phyloP scores from a whole-genome alignment of 495 filamentous ascomycete species.

The Aspergillus bertholletiae region DNA sequence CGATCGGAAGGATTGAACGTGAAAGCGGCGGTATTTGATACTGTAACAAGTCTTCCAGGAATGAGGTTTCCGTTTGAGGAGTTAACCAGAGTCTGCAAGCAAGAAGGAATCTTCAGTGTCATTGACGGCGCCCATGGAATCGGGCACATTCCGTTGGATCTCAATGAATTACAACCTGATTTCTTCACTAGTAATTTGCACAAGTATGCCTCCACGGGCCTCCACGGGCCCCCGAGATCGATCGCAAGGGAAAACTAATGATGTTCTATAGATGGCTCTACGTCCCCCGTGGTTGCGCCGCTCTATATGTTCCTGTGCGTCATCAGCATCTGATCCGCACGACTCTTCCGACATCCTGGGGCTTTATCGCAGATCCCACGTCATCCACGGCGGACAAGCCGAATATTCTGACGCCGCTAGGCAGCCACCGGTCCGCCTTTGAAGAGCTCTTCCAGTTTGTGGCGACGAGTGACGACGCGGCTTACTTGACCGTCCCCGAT shows the following conservation, averaged over 20 bases:
- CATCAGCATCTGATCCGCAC: slow-evolving; percentile 78
- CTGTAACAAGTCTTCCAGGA: slow-evolving; percentile 70
- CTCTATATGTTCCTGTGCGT: slow-evolving; percentile 69
- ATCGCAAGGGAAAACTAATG: background rate
- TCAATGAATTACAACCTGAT: slow-evolving; percentile 62
- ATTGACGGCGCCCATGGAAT: slow-evolving; percentile 81
- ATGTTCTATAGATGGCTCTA: slow-evolving; percentile 64
- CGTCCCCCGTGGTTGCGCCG: slow-evolving; percentile 71
- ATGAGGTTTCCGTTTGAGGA: slow-evolving; percentile 73
- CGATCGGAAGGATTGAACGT: slow-evolving; percentile 42
- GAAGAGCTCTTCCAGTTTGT: slow-evolving; percentile 73
- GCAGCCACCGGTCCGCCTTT: slow-evolving; percentile 38
- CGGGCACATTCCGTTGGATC: slow-evolving; percentile 69
- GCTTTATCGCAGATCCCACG: slow-evolving; percentile 40
- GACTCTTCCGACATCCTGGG: slow-evolving; percentile 68
- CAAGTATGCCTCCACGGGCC: slow-evolving; percentile 55
- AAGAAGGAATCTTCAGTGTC: slow-evolving; percentile 58
- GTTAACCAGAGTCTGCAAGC: slow-evolving; percentile 58
- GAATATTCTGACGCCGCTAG: background rate
- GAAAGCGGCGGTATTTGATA: slow-evolving; percentile 70
- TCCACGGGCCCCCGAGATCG: too few species aligned
- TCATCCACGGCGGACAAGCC: background rate
- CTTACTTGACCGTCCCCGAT: slow-evolving; percentile 68
- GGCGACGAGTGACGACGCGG: slow-evolving; percentile 68
- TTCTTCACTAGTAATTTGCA: slow-evolving; percentile 83